These are phyloP conservation scores for Endotrypanum monterogeii DNA, from an alignment of 208 protist species.

Conservation along the genomic window DNA sequence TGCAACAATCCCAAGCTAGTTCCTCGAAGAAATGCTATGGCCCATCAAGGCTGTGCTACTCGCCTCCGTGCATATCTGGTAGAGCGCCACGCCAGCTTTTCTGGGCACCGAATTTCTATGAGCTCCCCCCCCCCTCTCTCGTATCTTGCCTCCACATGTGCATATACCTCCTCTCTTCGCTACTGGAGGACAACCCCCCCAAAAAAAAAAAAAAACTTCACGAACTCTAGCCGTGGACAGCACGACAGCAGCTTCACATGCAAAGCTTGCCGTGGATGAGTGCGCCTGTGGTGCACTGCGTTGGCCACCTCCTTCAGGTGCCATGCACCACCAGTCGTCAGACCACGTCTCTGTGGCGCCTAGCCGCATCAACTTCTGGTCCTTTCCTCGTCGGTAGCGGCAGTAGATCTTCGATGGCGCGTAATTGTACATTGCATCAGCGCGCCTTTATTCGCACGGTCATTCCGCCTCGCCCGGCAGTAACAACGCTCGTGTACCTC, in stretches of 20 bases:
- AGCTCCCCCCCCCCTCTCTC: background rate
- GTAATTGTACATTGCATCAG: background rate
- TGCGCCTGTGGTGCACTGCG: background rate
- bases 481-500: constrained; percentile 84
- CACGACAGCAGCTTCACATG: constrained; percentile 1
- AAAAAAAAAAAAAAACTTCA: too few relatives aligned
- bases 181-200: too few relatives aligned
- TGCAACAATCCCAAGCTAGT: background rate
- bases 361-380: background rate
- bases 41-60: background rate
- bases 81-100: background rate
- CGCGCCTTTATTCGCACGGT: constrained; percentile 70
- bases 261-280: background rate
- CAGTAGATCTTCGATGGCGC: constrained; percentile 1
- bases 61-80: background rate
- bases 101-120: background rate
- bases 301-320: background rate
- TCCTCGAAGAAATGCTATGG: background rate
- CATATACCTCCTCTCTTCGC: background rate
- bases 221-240: background rate
- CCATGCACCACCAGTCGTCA: background rate
- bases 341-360: background rate
- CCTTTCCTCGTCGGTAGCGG: background rate
- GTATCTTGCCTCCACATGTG: background rate
- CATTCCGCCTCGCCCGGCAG: constrained; percentile 77